Base-by-base conservation (phyloP, 345 rosid genomes). In the Linum lewisii region DNA sequence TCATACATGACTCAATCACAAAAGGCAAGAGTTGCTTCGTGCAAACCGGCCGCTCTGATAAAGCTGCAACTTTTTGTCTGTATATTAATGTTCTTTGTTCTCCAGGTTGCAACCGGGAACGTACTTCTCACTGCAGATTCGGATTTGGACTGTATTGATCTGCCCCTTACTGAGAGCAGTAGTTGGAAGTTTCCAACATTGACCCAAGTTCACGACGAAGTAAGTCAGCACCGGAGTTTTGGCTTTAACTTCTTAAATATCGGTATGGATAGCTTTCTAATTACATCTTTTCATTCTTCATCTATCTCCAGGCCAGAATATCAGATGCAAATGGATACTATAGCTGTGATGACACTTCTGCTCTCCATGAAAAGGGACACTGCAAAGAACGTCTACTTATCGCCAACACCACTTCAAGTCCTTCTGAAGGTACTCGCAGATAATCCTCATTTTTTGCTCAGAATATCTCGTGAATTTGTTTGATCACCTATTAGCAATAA, bases 281-380 rank as follows among this genome's bases (percentile, higher is more conserved):
- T 29, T 8, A 8, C 34, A 13, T 14, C 24, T 19, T 50, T 50
- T 60, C 14, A 36, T 69, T 32, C 42, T 58, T 16, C 58, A 26
- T 21, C 14, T 26, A 15, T 21, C 23, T 65, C 38, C 83, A 92
- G 98, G 79, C 59, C 56, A 73, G 77, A 69, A 23, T 68, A 58
- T 74, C 76, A 0, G 88, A 92, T 66, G 72, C 82, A 23, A 82
- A 69, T 60, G 74, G 78, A 29, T 84, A 82, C 78, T 81, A 81
- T 75, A 84, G 88, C 69, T 92, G 95, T 55, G 77, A 82, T 51
- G 92, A 86, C 42, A 75, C 64, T 68, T 76, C 79, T 61, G 37
- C 71, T 57, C 13, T 61, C 55, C 66, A 54, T 66, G 78, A 77
- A 66, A 72, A 79, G 21, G 62, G 58, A 57, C 56, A 52, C 69